A percentile compares a stretch with the other conserved stretches of the same genome.
phyloP scores from a whole-genome alignment of 177 flowering plant species.

The Telopea speciosissima region DNA sequence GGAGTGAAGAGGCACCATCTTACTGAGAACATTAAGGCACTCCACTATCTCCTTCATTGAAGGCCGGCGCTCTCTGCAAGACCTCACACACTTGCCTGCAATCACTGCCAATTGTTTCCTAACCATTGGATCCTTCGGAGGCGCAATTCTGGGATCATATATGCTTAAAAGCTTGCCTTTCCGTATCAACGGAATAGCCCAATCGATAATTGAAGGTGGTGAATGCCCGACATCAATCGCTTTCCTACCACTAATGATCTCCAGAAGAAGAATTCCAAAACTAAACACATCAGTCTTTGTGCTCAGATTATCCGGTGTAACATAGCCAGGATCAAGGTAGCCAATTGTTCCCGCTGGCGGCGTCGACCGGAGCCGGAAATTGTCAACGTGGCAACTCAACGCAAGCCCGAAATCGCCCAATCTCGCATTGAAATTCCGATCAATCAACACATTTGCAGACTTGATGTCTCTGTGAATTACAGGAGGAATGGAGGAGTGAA shows the following conservation, averaged over 20 bases:
- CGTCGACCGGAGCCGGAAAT: slow-evolving; percentile 50
- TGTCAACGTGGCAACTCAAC: slow-evolving; percentile 54
- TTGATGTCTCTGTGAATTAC: slow-evolving; percentile 87
- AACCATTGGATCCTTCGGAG: slow-evolving; percentile 52
- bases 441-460: slow-evolving; percentile 82
- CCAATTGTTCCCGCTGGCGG: slow-evolving; percentile 98
- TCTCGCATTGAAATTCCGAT: slow-evolving; percentile 60
- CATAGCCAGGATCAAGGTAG: slow-evolving; percentile 83
- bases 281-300: slow-evolving; percentile 93
- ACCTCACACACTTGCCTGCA: slow-evolving; percentile 76
- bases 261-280: slow-evolving; percentile 85
- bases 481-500: slow-evolving; percentile 71
- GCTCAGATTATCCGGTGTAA: slow-evolving; percentile 80
- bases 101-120: slow-evolving; percentile 67
- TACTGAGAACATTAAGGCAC: slow-evolving; percentile 48
- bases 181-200: slow-evolving; percentile 77
- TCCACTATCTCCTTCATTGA: slow-evolving; percentile 69
- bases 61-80: slow-evolving; percentile 72
- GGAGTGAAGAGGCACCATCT: slow-evolving; percentile 46
- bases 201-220: slow-evolving; percentile 89
- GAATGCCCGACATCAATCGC: slow-evolving; percentile 81
- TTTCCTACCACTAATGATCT: slow-evolving; percentile 87
- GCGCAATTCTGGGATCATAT: slow-evolving; percentile 64
- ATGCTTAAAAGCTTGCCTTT: slow-evolving; percentile 55
- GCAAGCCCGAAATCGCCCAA: slow-evolving; percentile 93